A percentile compares a stretch with the other conserved stretches of the same genome.
Evolutionary conservation across 1,139 yeast species (phyloP).

Genomic region (Blastobotrys capitulatus): DNA sequence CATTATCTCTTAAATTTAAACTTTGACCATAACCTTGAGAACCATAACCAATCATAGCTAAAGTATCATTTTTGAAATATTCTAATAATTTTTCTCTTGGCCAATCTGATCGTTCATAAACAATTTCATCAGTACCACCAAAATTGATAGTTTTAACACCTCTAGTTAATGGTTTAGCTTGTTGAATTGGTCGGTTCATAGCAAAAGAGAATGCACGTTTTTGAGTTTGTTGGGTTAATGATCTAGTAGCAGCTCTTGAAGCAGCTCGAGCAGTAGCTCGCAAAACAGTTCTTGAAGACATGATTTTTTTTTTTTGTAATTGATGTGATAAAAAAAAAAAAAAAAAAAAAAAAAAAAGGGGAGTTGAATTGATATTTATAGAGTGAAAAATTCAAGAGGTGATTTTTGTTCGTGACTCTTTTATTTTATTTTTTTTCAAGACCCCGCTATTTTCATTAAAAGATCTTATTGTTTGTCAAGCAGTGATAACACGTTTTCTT

Average conservation of each 20-base stretch:
- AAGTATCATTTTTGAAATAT: conserved; percentile 96
- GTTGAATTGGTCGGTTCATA: conserved; percentile 19
- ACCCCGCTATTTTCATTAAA: too few relatives aligned
- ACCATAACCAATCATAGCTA: conserved; percentile 98
- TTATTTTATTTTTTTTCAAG: too few relatives aligned
- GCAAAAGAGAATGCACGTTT: conserved; percentile 24
- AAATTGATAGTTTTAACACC: conserved; percentile 96
- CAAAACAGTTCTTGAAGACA: conserved; percentile 15
- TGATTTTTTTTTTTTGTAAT: conserved; percentile 8
- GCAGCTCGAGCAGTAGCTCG: conserved; percentile 24
- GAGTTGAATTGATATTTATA: too few relatives aligned
- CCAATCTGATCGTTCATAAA: conserved; percentile 99
- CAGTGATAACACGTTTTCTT: too few relatives aligned
- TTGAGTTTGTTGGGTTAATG: conserved; percentile 18
- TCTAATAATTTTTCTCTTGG: conserved; percentile 94
- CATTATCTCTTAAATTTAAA: conserved; percentile 97
- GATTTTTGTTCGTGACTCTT: too few relatives aligned
- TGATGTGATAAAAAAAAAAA: too few relatives aligned
- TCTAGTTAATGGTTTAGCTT: conserved; percentile 38
- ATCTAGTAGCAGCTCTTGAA: conserved; percentile 23
- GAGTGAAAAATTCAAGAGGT: too few relatives aligned
- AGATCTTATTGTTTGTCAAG: too few relatives aligned
- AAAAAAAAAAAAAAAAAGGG: too few relatives aligned
- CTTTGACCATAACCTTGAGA: conserved; percentile 99
- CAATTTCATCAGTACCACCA: conserved; percentile 92